Evolutionary conservation across 2,329 filamentous ascomycete species (phyloP).

Genomic region (Trichoderma sp.): DNA sequence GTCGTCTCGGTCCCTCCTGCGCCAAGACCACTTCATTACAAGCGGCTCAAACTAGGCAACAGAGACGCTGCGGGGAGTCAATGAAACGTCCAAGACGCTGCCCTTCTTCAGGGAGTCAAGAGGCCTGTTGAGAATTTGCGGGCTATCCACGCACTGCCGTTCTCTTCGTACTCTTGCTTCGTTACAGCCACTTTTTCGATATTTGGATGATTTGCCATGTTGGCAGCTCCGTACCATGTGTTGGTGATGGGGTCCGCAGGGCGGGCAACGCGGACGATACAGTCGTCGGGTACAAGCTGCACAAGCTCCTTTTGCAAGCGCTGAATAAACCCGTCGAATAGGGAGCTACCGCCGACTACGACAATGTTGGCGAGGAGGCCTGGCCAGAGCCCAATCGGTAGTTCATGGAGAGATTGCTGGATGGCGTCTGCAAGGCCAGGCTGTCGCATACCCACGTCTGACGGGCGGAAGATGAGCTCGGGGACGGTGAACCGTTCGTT

Average conservation of each 20-base stretch:
- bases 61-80: not conserved
- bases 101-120: constrained; percentile 19
- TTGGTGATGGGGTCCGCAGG: constrained; percentile 75
- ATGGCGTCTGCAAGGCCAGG: constrained; percentile 83
- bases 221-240: constrained; percentile 84
- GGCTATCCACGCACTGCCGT: constrained; percentile 75
- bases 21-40: not conserved
- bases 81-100: not conserved
- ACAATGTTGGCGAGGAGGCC: constrained; percentile 84
- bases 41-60: not conserved
- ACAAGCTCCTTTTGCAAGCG: constrained; percentile 77
- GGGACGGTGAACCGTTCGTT: constrained; percentile 93
- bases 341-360: constrained; percentile 83
- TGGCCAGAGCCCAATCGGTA: constrained; percentile 85
- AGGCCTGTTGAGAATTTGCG: constrained; percentile 63
- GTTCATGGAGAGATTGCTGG: constrained; percentile 71
- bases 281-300: constrained; percentile 73
- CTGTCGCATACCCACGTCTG: constrained; percentile 82
- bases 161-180: constrained; percentile 86
- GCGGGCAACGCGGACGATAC: constrained; percentile 72
- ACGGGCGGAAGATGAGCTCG: constrained; percentile 85
- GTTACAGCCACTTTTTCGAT: constrained; percentile 75
- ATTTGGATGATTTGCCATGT: constrained; percentile 70
- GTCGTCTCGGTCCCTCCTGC: not conserved
- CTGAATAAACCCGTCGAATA: constrained; percentile 79